These are phyloP conservation scores for Nelumbo lutea DNA, from an alignment of 164 flowering plant species.

Conservation along the genomic window DNA sequence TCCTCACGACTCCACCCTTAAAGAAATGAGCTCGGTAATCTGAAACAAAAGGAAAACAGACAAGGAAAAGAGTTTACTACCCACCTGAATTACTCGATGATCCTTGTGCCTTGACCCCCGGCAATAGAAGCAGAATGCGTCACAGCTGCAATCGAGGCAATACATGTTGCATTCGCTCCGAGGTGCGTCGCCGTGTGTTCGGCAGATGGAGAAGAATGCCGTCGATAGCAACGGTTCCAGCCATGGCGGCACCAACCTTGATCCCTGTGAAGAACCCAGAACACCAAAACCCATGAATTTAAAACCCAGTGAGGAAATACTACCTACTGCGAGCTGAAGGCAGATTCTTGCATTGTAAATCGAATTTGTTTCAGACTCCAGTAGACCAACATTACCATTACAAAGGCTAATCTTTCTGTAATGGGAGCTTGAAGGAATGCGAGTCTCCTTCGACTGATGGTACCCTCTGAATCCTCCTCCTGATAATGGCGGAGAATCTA, in stretches of 20 bases:
- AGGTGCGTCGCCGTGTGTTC: constrained; percentile 64
- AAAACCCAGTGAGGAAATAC: no score
- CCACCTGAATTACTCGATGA: constrained; percentile 85
- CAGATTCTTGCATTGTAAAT: not conserved
- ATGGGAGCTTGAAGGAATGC: not conserved
- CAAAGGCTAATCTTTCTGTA: not conserved
- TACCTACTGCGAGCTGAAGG: no score
- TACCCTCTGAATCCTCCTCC: no score
- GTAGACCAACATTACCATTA: constrained; percentile 7
- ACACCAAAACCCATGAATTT: not conserved
- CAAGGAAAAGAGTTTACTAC: not conserved
- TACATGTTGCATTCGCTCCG: constrained; percentile 87
- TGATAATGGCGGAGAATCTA: not conserved
- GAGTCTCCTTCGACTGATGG: not conserved
- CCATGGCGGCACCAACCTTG: constrained; percentile 75
- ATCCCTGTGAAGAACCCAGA: constrained; percentile 15
- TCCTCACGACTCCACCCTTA: not conserved
- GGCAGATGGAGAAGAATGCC: constrained; percentile 63
- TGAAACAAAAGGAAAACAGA: not conserved
- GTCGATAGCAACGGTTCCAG: constrained; percentile 65
- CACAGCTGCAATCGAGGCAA: constrained; percentile 67
- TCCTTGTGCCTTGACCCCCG: constrained; percentile 67
- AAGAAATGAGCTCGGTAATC: not conserved
- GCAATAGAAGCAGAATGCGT: constrained; percentile 85
- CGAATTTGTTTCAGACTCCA: not conserved